Conservation (phyloP, 2,329 filamentous ascomycete genomes). For the Fusarium hostae region DNA sequence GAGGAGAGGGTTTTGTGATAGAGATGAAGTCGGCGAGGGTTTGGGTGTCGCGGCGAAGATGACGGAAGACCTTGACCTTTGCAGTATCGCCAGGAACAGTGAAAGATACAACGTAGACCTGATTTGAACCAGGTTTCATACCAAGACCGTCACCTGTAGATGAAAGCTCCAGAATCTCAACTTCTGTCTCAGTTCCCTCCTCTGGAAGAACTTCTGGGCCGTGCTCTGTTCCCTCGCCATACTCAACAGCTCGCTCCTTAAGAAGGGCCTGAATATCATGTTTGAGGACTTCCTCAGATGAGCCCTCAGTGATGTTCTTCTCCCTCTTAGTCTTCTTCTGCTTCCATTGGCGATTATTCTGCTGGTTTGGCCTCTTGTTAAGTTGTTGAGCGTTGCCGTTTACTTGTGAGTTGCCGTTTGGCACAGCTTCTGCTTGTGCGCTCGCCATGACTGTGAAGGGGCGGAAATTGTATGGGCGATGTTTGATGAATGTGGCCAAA, state of each 20-base stretch:
- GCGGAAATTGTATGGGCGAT: constrained; percentile 27
- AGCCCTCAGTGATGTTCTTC: constrained; percentile 69
- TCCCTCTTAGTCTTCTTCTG: constrained; percentile 68
- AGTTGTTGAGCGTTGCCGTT: constrained; percentile 16
- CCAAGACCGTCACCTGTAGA: constrained; percentile 94
- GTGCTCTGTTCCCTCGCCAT: constrained; percentile 45
- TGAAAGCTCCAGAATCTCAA: constrained; percentile 84
- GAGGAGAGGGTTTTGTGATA: constrained; percentile 76
- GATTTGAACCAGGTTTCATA: constrained; percentile 69
- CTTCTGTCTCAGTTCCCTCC: constrained; percentile 78
- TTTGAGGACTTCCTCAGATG: constrained; percentile 73
- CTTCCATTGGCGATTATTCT: constrained; percentile 46
- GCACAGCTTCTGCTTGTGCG: constrained; percentile 22
- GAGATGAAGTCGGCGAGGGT: constrained; percentile 85
- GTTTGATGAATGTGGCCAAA: constrained; percentile 22
- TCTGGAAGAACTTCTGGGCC: constrained; percentile 65
- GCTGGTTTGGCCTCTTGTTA: constrained; percentile 43
- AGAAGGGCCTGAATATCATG: constrained; percentile 70
- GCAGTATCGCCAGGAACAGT: constrained; percentile 85
- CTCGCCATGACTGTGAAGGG: constrained; percentile 43
- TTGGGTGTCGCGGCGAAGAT: constrained; percentile 73
- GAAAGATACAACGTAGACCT: constrained; percentile 89
- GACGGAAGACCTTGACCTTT: constrained; percentile 80
- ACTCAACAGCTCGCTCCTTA: constrained; percentile 52
- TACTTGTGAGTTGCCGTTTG: constrained; percentile 31